Evolutionary conservation across 352 stramenopile genomes (phyloP), one percentile per base, ranked within the genome.

Genomic region (Phytophthora sojae): DNA sequence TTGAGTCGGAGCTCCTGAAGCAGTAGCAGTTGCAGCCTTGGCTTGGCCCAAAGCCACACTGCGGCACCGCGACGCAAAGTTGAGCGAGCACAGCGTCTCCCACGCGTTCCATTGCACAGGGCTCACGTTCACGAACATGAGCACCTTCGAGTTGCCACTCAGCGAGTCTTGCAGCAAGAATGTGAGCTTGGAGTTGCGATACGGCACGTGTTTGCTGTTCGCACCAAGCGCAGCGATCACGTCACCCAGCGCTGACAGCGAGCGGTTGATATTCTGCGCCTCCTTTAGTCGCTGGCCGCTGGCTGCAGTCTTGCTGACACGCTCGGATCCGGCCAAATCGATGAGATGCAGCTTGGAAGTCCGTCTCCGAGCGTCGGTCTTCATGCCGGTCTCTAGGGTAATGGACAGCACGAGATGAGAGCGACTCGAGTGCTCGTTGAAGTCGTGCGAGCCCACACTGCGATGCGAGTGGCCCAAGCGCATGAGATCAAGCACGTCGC

Each of bases 221-320:
- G 80, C 74, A 8, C 77, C 89, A 8, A 99, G 85, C 7, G 96
- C 91, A 9, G 96, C 86, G 61, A 99, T 99, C 50, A 99, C 97
- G 65, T 99, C 89, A 6, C 96, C 97, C 7, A 99, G 81, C 6
- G 92, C 93, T 2, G 92, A 97, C 0, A 99, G 79, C 14, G 92
- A 98, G 12, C 93, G 90, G 74, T 99, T 99, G 79, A 99, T 99
- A 70, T 94, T 97, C 61, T 98, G 94, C 17, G 97, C 96, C 69
- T 99, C 97, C 77, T 99, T 99, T 1, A 99, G 75, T 5, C 96
- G 82, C 30, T 98, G 88, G 0, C 97, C 97, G 52, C 87, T 95
- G 0, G 97, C 91, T 26, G 92, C 92, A 2, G 92, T 98, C 73
- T 97, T 97, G 64, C 85, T 91, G 15, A 97, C 88, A 39, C 93